Evolutionary conservation across 2,329 filamentous ascomycete species (phyloP).

Genomic region (Cladorrhinum sp.): DNA sequence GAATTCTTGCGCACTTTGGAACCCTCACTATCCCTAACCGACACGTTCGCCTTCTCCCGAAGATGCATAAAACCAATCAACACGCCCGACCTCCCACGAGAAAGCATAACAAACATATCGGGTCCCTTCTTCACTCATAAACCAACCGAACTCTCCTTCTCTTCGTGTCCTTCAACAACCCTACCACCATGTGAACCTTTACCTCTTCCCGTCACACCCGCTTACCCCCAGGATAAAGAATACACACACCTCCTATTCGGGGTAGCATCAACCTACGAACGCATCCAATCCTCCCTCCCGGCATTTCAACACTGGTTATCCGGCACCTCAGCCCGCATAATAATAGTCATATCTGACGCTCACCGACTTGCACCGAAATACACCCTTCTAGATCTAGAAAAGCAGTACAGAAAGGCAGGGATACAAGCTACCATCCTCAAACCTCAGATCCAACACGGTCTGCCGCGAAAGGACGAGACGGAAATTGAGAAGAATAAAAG

Average conservation of each 20-base stretch:
- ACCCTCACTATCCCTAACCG: slow-evolving; percentile 34
- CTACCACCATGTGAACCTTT: slow-evolving; percentile 42
- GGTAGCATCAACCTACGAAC: slow-evolving; percentile 51
- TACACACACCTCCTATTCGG: slow-evolving; percentile 56
- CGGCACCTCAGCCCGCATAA: slow-evolving; percentile 47
- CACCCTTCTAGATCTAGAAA: slow-evolving; percentile 31
- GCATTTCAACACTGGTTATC: slow-evolving; percentile 56
- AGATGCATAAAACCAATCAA: slow-evolving; percentile 42
- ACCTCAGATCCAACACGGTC: slow-evolving; percentile 29
- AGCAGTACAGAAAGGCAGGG: slow-evolving; percentile 30
- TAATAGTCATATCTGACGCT: slow-evolving; percentile 49
- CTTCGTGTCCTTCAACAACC: slow-evolving; percentile 18
- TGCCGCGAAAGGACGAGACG: slow-evolving; percentile 8
- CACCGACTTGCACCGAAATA: slow-evolving; percentile 14
- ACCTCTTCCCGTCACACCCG: slow-evolving; percentile 43
- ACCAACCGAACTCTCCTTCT: slow-evolving; percentile 32
- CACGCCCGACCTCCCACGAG: slow-evolving; percentile 34
- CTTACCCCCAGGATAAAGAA: slow-evolving; percentile 37
- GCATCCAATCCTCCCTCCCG: slow-evolving; percentile 48
- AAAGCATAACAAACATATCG: slow-evolving; percentile 37
- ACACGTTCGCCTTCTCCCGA: slow-evolving; percentile 42
- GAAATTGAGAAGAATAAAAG: slow-evolving; percentile 16
- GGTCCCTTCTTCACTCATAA: slow-evolving; percentile 36
- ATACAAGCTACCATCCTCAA: slow-evolving; percentile 30
- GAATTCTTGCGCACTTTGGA: slow-evolving; percentile 27